Evolutionary conservation across 2,329 filamentous ascomycete genomes (phyloP).

Genomic region (Fusarium praegraminearum): DNA sequence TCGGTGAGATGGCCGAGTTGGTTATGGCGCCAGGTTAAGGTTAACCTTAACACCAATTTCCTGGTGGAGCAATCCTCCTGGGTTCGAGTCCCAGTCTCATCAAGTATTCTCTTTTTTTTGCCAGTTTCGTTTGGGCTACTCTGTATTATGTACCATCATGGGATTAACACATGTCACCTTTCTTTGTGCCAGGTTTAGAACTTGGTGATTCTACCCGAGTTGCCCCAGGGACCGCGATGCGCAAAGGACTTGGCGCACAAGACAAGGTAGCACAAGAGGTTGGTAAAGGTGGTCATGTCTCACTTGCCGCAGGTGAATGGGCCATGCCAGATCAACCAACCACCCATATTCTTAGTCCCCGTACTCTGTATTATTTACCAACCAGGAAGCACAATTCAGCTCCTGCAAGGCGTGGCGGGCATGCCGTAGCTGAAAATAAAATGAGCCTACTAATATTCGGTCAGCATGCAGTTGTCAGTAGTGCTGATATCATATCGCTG

Average conservation of each 20-base stretch:
- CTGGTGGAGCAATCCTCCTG: constrained; percentile 39
- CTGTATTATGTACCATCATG: not conserved
- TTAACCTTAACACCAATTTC: constrained; percentile 38
- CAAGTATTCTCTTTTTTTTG: constrained; percentile 3
- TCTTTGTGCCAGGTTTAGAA: not conserved
- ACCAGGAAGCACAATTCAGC: not conserved
- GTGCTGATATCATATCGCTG: not conserved
- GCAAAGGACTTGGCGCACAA: not conserved
- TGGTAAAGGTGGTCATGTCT: not conserved
- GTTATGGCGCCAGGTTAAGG: constrained; percentile 39
- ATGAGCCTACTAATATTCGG: not conserved
- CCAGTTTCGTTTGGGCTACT: not conserved
- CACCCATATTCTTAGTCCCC: constrained; percentile 1
- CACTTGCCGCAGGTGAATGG: not conserved
- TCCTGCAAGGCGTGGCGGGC: not conserved
- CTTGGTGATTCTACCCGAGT: not conserved
- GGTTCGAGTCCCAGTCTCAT: constrained; percentile 39
- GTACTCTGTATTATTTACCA: not conserved
- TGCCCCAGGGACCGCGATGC: too few relatives aligned
- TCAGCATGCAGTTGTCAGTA: not conserved
- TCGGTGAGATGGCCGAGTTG: constrained; percentile 37
- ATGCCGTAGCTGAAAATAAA: not conserved
- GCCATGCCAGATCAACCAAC: constrained; percentile 6
- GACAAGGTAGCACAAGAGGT: not conserved
- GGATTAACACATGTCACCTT: not conserved